Base-by-base conservation (phyloP, 192 early-diverging fungal genomes). In the Phlyctochytrium planicorne region DNA sequence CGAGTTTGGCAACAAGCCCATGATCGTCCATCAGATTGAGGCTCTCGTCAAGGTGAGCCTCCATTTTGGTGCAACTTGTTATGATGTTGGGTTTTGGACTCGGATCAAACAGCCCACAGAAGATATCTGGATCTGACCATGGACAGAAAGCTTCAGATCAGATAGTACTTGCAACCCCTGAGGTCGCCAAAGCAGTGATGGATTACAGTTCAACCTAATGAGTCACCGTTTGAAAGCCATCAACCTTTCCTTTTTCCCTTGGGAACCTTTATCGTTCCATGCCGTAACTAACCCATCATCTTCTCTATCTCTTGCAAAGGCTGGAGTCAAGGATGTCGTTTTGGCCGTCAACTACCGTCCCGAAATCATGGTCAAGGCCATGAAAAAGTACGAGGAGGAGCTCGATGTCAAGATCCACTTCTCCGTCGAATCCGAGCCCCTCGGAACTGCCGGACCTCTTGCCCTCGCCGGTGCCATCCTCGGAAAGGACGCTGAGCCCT, bases 321-420 rank as follows among this genome's bases (percentile, higher is more conserved):
- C 91, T 67, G 97, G 97, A 63, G 97, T 99, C 40, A 94, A 85
- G 31, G 95, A 99, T 78, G 93, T 99, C 53, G 94, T 99, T 3
- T 84, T 99, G 65, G 97, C 97, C 61, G 97, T 99, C 73, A 98
- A 97, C 79, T 99, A 99, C 90, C 92, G 93, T 67, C 96, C 97
- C 34, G 96, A 99, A 75, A 87, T 93, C 66, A 99, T 99, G 97
- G 94, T 92, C 3, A 78, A 88, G 0, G 87, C 92, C 36, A 91
- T 99, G 74, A 85, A 97, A 66, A 90, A 95, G 80, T 94, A 95
- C 78, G 95, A 99, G 81, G 84, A 91, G 37, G 79, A 91, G 70
- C 79, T 66, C 68, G 71, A 70, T 29, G 75, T 85, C 64, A 77
- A 78, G 35, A 83, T 85, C 73, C 69, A 68, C 66, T 85, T 85